Conservation (phyloP, 2,329 filamentous ascomycete species). For the Colletotrichum trifolii region DNA sequence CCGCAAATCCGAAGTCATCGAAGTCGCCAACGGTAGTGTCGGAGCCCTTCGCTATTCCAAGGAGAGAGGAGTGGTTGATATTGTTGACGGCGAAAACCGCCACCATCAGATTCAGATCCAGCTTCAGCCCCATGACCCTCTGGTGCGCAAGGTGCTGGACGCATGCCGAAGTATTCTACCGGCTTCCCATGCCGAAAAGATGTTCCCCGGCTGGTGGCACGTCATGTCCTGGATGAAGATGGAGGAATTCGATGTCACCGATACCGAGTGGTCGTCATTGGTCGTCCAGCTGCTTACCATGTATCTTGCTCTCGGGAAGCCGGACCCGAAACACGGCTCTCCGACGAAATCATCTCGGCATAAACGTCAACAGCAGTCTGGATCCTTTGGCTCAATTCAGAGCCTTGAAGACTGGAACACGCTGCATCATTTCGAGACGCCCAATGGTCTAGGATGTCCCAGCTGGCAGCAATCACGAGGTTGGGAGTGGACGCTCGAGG, state of each 20-base stretch:
- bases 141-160: constrained; percentile 70
- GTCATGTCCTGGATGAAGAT: constrained; percentile 74
- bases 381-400: constrained; percentile 49
- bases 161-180: constrained; percentile 74
- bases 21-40: constrained; percentile 59
- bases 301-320: constrained; percentile 67
- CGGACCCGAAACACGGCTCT: constrained; percentile 42
- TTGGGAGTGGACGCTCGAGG: constrained; percentile 79
- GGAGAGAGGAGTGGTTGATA: constrained; percentile 70
- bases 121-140: constrained; percentile 72
- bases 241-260: constrained; percentile 57
- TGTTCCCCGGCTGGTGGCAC: constrained; percentile 80
- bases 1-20: constrained; percentile 58
- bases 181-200: constrained; percentile 66
- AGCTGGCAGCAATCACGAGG: constrained; percentile 70
- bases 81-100: constrained; percentile 70
- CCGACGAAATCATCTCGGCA: constrained; percentile 37
- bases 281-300: constrained; percentile 72
- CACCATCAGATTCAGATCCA: constrained; percentile 76
- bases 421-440: constrained; percentile 58
- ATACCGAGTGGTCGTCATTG: constrained; percentile 77
- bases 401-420: constrained; percentile 59
- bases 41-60: constrained; percentile 68
- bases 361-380: constrained; percentile 47
- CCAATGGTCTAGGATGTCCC: constrained; percentile 61